These are phyloP conservation scores for Fistulina hepatica DNA, from an alignment of 1,284 basidiomycete species.

Conservation along the genomic window DNA sequence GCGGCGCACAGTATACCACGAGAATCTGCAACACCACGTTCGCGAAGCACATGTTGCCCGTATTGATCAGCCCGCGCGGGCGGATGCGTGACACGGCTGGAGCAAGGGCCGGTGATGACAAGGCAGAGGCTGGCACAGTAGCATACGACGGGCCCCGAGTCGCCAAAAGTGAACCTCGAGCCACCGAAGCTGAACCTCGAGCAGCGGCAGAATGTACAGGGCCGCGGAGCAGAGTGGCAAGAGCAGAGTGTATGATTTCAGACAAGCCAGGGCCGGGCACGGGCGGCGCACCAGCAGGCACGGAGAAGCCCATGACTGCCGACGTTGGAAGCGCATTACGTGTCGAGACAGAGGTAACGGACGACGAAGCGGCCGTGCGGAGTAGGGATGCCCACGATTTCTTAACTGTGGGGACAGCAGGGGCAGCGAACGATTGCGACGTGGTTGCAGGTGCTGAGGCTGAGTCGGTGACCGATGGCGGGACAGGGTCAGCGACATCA, in stretches of 20 bases:
- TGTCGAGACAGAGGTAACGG: constrained; percentile 16
- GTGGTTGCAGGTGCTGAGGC: constrained; percentile 10
- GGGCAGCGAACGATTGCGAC: constrained; percentile 18
- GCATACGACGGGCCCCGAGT: constrained; percentile 4
- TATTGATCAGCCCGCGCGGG: constrained; percentile 86
- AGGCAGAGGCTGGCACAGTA: constrained; percentile 6
- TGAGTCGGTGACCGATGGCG: constrained; percentile 6
- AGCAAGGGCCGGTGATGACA: constrained; percentile 1
- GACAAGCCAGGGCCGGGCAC: constrained; percentile 13
- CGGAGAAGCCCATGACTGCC: constrained; percentile 56
- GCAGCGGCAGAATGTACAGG: background rate
- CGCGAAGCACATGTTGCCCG: constrained; percentile 97
- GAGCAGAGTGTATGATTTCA: constrained; percentile 8
- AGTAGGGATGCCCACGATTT: constrained; percentile 75
- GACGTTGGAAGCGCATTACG: constrained; percentile 48
- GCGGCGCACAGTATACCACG: constrained; percentile 73
- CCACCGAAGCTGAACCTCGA: background rate
- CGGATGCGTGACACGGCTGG: constrained; percentile 18
- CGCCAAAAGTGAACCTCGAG: background rate
- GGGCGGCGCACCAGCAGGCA: constrained; percentile 33
- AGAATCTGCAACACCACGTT: constrained; percentile 90
- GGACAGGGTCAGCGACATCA: constrained; percentile 6
- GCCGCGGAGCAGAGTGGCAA: constrained; percentile 1
- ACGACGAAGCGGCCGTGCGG: constrained; percentile 23
- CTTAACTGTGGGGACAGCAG: constrained; percentile 32